Base-by-base conservation (phyloP, 2,329 filamentous ascomycete genomes). In the Botrytis fragariae region DNA sequence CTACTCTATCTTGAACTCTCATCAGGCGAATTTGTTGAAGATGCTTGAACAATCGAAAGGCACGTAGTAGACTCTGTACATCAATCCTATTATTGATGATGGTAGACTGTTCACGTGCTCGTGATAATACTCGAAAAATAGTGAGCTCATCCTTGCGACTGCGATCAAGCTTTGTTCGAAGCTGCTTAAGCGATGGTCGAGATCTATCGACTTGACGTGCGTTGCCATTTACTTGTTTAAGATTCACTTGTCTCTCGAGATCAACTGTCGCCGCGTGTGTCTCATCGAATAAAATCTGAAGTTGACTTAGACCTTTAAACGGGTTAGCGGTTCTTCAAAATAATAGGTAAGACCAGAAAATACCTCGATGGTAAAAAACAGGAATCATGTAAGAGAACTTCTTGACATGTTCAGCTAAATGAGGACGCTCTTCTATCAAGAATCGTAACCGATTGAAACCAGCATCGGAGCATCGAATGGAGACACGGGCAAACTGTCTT, bases 1-100 rank as follows among this genome's bases (percentile, higher is more conserved):
- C 89, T 74, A 88, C 84, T 74, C 86, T 83, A 74, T 91, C 89
- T 75, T 89, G 87, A 20, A 91, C 82, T 9, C 88, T 86, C 39
- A 92, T 84, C 22, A 92, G 85, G 74, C 91, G 89, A 69, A 92
- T 85, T 78, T 91, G 87, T 77, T 91, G 88, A 18, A 92, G 84
- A 42, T 85, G 85, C 2, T 84, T 86, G 77, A 92, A 92, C 2
- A 86, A 86, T 22, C 68, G 71, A 14, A 81, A 69, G 14, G 79
- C 80, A 35, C 48, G 61, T 14, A 75, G 44, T 29, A 81, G 69
- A n/a, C 35, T 72, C 39, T 73, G 44, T 32, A 73, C 39, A 74
- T 81, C 79, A 3, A 75, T 72, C 44, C 62, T 57, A 29, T 75
- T 69, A 14, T 75, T 61, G 37, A 78, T 74, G 35, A 81, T 78